Conservation (phyloP, 352 stramenopile genomes). For the Bremia lactucae region DNA sequence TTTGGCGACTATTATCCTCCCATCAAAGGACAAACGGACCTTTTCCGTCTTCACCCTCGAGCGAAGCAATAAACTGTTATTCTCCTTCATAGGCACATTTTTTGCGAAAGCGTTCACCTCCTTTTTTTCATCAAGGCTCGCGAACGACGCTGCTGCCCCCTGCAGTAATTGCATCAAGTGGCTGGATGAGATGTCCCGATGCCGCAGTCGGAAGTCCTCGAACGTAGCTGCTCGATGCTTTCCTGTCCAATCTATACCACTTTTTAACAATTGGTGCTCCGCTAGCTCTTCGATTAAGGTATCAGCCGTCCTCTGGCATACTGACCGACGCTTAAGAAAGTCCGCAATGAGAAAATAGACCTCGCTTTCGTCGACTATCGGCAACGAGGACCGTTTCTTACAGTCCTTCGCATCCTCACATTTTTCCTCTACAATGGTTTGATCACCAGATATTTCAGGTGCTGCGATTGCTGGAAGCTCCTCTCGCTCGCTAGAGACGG, state of each 20-base stretch:
- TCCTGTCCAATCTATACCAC: slow-evolving; percentile 62
- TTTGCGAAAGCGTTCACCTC: slow-evolving; percentile 3
- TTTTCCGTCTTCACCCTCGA: slow-evolving; percentile 27
- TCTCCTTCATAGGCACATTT: slow-evolving; percentile 10
- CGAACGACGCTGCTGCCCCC: slow-evolving; percentile 14
- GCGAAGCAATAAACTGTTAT: slow-evolving; percentile 46
- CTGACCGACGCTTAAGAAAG: slow-evolving; percentile 60
- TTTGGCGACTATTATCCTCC: slow-evolving; percentile 41
- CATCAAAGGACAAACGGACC: slow-evolving; percentile 21
- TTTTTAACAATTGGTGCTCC: slow-evolving; percentile 40
- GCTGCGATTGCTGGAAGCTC: slow-evolving; percentile 12
- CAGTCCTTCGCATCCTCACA: slow-evolving; percentile 1
- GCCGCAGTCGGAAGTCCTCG: slow-evolving; percentile 61
- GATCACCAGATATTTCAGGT: background rate
- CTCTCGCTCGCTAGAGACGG: slow-evolving; percentile 6
- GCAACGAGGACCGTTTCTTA: background rate
- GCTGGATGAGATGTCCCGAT: slow-evolving; percentile 50
- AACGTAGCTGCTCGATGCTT: slow-evolving; percentile 39
- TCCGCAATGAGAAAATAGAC: slow-evolving; percentile 82
- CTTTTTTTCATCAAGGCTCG: slow-evolving; percentile 7
- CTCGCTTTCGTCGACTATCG: slow-evolving; percentile 34
- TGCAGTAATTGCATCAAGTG: slow-evolving; percentile 59
- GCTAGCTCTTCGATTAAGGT: slow-evolving; percentile 56
- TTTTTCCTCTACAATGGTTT: slow-evolving; percentile 9
- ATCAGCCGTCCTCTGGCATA: slow-evolving; percentile 52